These are phyloP conservation scores for Cyclostephanos tholiformis DNA, from an alignment of 108 stramenopile genomes.

Conservation along the genomic window DNA sequence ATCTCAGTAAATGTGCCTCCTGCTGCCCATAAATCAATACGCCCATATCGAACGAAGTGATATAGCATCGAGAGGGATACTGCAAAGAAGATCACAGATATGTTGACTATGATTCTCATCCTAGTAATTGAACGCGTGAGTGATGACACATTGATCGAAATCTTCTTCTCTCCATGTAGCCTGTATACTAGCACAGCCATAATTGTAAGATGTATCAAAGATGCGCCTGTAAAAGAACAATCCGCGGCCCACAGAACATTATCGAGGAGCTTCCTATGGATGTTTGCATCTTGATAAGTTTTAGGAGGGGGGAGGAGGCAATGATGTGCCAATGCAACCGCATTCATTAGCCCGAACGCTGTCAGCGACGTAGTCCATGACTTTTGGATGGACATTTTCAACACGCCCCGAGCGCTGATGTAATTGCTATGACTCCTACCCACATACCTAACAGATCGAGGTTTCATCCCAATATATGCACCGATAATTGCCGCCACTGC, in stretches of 20 bases:
- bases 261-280: not conserved
- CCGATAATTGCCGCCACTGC: conserved; percentile 16
- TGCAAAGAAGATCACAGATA: not conserved
- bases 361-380: conserved; percentile 19
- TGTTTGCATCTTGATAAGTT: not conserved
- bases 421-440: not conserved
- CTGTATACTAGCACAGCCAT: conserved; percentile 10
- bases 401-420: not conserved
- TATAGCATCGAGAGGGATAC: conserved; percentile 2
- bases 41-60: not conserved
- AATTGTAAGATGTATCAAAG: conserved; percentile 7
- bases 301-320: conserved; percentile 1
- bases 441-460: not conserved
- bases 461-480: conserved; percentile 7
- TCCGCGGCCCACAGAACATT: conserved; percentile 14
- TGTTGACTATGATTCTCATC: not conserved
- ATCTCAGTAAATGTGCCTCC: conserved; percentile 10
- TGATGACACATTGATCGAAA: not conserved
- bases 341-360: conserved; percentile 20
- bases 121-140: conserved; percentile 1
- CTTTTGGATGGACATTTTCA: not conserved
- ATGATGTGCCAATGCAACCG: conserved; percentile 16
- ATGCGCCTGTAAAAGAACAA: conserved; percentile 23
- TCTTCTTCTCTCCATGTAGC: conserved; percentile 2
- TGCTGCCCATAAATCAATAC: not conserved